These are phyloP conservation scores for Amaranthus hypochondriacus DNA, from an alignment of 148 eudicot species.

Conservation along the genomic window DNA sequence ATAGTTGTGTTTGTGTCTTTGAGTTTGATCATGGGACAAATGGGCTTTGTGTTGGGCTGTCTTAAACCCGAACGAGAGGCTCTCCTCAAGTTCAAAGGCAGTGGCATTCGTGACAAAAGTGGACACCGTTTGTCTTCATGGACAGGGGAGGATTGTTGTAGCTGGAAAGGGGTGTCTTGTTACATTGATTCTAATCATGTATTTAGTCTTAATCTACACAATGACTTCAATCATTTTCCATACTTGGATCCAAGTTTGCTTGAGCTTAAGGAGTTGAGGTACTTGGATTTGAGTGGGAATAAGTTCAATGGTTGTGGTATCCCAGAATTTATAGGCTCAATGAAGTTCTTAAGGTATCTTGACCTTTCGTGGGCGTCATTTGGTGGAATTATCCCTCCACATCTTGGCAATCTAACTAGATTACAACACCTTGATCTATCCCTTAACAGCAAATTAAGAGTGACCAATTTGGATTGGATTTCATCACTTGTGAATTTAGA, in stretches of 20 bases:
- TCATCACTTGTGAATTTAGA: slow-evolving; percentile 11
- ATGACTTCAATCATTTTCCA: neutral
- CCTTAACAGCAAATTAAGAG: slow-evolving; percentile 8
- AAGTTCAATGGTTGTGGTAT: slow-evolving; percentile 22
- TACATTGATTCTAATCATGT: slow-evolving; percentile 17
- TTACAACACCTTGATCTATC: slow-evolving; percentile 29
- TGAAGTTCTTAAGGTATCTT: slow-evolving; percentile 30
- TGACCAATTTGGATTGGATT: slow-evolving; percentile 13
- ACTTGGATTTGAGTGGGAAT: slow-evolving; percentile 23
- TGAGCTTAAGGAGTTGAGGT: slow-evolving; percentile 3
- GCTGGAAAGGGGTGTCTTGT: slow-evolving; percentile 25
- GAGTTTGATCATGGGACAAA: neutral
- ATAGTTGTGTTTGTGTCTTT: neutral
- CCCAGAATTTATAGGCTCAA: slow-evolving; percentile 33
- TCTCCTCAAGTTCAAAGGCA: slow-evolving; percentile 12
- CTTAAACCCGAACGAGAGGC: slow-evolving; percentile 20
- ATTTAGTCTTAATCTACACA: slow-evolving; percentile 15
- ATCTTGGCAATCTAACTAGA: slow-evolving; percentile 31
- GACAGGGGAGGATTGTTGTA: slow-evolving; percentile 23
- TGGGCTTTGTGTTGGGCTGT: slow-evolving; percentile 12
- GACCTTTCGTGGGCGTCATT: slow-evolving; percentile 27
- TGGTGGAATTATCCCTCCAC: slow-evolving; percentile 23
- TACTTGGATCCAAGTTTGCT: slow-evolving; percentile 2
- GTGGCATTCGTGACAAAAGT: slow-evolving; percentile 11
- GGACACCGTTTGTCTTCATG: slow-evolving; percentile 23